Evolutionary conservation across 371 early-diverging fungal genomes (phyloP), one percentile per base, ranked within the genome.

Genomic region (Mortierella sp.): DNA sequence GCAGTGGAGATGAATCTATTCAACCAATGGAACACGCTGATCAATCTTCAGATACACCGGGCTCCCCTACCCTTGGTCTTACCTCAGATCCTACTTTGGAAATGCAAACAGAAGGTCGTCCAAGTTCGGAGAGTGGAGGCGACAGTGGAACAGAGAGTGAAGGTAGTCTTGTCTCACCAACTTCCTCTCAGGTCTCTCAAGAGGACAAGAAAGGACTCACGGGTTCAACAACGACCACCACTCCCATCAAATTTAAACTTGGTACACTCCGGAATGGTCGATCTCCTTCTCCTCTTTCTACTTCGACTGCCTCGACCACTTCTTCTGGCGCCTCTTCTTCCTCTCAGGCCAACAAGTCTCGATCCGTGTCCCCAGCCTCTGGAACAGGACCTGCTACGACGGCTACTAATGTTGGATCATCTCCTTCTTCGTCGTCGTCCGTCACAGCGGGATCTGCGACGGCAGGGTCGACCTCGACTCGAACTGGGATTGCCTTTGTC

Each of bases 401-500:
- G n/a, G n/a, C n/a, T n/a, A n/a, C n/a, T n/a, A n/a, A n/a, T n/a
- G n/a, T n/a, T n/a, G 37, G 37, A 37, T 37, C 37, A 9, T 9
- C 37, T 9, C 37, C 37, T 37, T 37, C 37, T n/a, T n/a, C n/a
- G n/a, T n/a, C 67, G n/a, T 29, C 70, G 6, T 47, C 70, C 7
- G 44, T 57, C 0, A 37, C 58, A 9, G 16, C 19, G 0, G 18
- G 26, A 26, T 11, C 51, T 11, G 7, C 51, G 18, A 14, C 51
- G 18, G 6, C 51, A 51, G 7, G n/a, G 5, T 18, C 51, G 21
- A 6, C 51, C 15, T 19, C 55, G 55, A 68, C 60, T 28, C 69
- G 80, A 18, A 67, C 80, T 12, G 74, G 74, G 14, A 80, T 73
- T 50, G 61, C 63, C 18, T 80, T 80, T 67, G 74, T 80, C 11